These are phyloP conservation scores for Funneliformis caledonium DNA, from an alignment of 371 early-diverging fungal species.

Conservation along the genomic window DNA sequence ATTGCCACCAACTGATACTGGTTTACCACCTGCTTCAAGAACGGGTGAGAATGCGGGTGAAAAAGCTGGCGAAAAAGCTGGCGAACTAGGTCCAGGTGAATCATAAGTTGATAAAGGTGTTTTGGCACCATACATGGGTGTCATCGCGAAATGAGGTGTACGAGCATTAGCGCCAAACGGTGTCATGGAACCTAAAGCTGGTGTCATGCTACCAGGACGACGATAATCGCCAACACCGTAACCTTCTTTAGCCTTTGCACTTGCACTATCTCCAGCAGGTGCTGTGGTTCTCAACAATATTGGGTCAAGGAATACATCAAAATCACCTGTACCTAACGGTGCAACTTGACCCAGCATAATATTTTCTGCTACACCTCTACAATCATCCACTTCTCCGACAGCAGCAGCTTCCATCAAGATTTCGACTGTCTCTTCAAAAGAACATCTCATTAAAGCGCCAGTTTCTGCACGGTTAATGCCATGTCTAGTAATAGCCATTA, in stretches of 20 bases:
- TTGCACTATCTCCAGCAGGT: constrained; percentile 47
- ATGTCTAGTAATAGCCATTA: constrained; percentile 99
- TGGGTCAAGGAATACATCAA: constrained; percentile 92
- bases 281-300: constrained; percentile 80
- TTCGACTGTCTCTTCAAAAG: constrained; percentile 99
- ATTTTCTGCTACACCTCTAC: constrained; percentile 97
- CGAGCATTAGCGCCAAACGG: constrained; percentile 53
- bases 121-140: constrained; percentile 44
- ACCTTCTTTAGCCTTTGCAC: constrained; percentile 32
- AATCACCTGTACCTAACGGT: constrained; percentile 97
- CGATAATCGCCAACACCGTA: constrained; percentile 43
- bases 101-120: constrained; percentile 23
- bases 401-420: constrained; percentile 98
- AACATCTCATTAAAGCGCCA: constrained; percentile 96
- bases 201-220: constrained; percentile 59
- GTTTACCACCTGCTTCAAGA: neutral
- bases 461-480: constrained; percentile 98
- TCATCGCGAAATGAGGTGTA: constrained; percentile 50
- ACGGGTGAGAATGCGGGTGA: constrained; percentile 22
- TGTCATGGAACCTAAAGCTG: constrained; percentile 60
- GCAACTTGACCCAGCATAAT: constrained; percentile 99
- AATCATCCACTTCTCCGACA: constrained; percentile 92
- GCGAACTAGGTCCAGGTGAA: constrained; percentile 49
- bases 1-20: constrained; percentile 5
- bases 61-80: constrained; percentile 67